Base-by-base conservation (phyloP, 371 early-diverging fungal genomes). In the Syncephalis fuscata region DNA sequence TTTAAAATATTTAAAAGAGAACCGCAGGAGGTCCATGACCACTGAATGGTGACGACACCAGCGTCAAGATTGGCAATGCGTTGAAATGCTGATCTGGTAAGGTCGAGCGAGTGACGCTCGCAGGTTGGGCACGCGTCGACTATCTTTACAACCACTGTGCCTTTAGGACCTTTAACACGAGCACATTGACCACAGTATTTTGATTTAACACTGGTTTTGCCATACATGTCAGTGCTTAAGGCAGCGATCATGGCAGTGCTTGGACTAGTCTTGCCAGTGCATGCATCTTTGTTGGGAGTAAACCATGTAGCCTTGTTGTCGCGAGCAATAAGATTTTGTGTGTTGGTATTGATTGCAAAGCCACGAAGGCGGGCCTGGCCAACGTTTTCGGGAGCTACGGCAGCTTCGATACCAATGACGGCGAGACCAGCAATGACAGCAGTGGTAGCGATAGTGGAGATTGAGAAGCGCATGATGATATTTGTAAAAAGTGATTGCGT, bases 71-170 rank as follows among this genome's bases (percentile, higher is more conserved):
- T 51, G 26, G 65, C 67, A 58, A 69, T 61, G 52, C 62, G 51
- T 8, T 49, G 42, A 23, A 69, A 71, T 42, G 69, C 71, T 45
- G 67, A 55, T 37, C 63, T 65, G 42, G 59, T 60, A 46, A 71
- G 43, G 50, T 71, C 71, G 15, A 71, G 21, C 48, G 54, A 57
- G 48, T 67, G 67, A 3, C n/a, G 15, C 14, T 45, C 51, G 55
- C 71, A 71, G 9, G 48, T 59, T 20, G 67, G 67, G 54, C 71
- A 73, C 7, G 62, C 60, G 58, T 71, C 74, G 27, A 63, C 54
- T 27, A 70, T 52, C 23, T 52, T 64, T 37, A 67, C 70, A 27
- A 48, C 61, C 1, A 66, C 61, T 14, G 53, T 48, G 2, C 64
- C 65, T n/a, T 60, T 54, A 15, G 64, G 65, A 19, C 65, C 65